Conservation (phyloP, 352 stramenopile genomes). For the Phytophthora nicotianae region DNA sequence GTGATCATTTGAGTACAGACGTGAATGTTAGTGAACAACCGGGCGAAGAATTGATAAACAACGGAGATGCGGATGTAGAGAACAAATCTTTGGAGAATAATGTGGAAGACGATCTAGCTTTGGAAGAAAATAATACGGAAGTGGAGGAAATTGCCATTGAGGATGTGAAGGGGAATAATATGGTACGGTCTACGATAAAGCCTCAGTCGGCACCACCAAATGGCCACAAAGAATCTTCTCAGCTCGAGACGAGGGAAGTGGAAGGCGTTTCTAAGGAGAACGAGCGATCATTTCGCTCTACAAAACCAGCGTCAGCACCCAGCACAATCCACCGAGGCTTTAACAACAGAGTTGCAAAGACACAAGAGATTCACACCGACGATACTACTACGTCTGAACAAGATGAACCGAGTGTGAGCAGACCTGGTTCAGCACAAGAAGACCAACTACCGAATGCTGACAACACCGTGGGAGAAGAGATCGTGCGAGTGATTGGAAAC, state of each 20-base stretch:
- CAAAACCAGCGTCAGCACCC: constrained; percentile 29
- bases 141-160: not conserved
- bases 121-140: not conserved
- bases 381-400: not conserved
- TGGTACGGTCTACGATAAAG: not conserved
- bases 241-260: not conserved
- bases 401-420: not conserved
- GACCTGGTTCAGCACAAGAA: constrained; percentile 1
- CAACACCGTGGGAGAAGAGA: constrained; percentile 12
- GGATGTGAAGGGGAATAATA: constrained; percentile 1
- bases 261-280: not conserved
- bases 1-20: constrained; percentile 2
- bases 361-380: not conserved
- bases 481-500: constrained; percentile 10
- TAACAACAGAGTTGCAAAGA: not conserved
- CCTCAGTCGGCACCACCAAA: constrained; percentile 19
- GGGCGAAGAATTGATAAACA: not conserved
- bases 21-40: not conserved
- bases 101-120: not conserved
- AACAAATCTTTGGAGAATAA: not conserved
- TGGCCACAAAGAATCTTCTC: constrained; percentile 3
- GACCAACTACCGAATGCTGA: not conserved
- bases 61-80: not conserved
- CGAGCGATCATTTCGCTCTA: constrained; percentile 4
- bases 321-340: constrained; percentile 13